Percentiles rank a stretch among this genome's conserved stretches.
Conservation (phyloP, 805 yeast species). For the Yarrowia deformans region DNA sequence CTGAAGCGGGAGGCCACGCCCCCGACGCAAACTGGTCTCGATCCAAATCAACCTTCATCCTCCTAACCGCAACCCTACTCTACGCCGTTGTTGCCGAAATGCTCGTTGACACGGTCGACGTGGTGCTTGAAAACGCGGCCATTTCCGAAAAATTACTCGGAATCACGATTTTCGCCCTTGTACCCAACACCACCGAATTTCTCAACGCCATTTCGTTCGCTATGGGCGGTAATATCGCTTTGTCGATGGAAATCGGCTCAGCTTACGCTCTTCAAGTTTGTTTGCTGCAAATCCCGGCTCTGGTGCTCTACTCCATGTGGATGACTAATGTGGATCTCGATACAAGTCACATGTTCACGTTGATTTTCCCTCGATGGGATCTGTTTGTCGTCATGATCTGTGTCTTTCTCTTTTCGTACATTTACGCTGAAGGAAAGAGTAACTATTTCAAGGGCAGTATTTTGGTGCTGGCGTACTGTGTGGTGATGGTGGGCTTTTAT, state of each 20-base stretch:
- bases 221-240: conserved; percentile 91
- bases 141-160: conserved; percentile 91
- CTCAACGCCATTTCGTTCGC: conserved; percentile 97
- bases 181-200: conserved; percentile 97
- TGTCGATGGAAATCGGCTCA: conserved; percentile 97
- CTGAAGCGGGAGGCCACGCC: conserved; percentile 1
- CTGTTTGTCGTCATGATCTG: conserved; percentile 82
- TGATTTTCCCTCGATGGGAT: conserved; percentile 96
- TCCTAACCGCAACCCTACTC: conserved; percentile 81
- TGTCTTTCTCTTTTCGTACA: conserved; percentile 87
- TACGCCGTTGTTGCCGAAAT: conserved; percentile 96
- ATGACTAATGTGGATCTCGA: conserved; percentile 41
- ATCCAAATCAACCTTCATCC: conserved; percentile 78
- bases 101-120: conserved; percentile 89
- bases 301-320: conserved; percentile 77
- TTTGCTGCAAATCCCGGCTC: conserved; percentile 87
- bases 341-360: conserved; percentile 60
- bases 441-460: conserved; percentile 96
- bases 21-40: conserved; percentile 95
- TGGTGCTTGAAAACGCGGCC: conserved; percentile 78
- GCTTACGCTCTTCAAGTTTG: conserved; percentile 98
- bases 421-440: conserved; percentile 95
- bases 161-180: conserved; percentile 90
- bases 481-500: conserved; percentile 82
- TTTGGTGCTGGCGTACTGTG: conserved; percentile 76